Conservation (phyloP, 73 alveolate genomes). For the Paramecium caudatum region DNA sequence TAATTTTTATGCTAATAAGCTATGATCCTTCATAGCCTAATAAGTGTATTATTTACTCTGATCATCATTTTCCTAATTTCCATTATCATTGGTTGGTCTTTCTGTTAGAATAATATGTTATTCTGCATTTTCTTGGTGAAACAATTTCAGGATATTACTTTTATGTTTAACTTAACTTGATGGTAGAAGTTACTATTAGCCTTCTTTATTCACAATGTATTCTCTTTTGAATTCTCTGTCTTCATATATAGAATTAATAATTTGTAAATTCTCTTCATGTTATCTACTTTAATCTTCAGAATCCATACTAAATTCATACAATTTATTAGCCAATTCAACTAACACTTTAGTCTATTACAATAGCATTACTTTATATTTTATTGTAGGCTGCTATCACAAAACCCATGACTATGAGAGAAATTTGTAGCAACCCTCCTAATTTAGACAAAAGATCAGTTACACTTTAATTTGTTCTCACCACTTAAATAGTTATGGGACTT, state of each 20-base stretch:
- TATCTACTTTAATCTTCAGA: not conserved
- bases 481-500: not conserved
- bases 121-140: conserved; percentile 4
- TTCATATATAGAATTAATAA: not conserved
- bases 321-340: conserved; percentile 12
- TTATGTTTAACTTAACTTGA: conserved; percentile 4
- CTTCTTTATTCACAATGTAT: not conserved
- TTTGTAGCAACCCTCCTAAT: not conserved
- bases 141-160: not conserved
- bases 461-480: not conserved
- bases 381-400: conserved; percentile 27
- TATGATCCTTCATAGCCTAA: conserved; percentile 13
- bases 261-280: not conserved
- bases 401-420: not conserved
- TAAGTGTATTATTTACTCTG: conserved; percentile 8
- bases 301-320: conserved; percentile 7
- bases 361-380: not conserved
- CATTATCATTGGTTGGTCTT: conserved; percentile 5
- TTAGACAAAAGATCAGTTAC: not conserved
- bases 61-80: conserved; percentile 19
- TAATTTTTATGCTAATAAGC: not conserved
- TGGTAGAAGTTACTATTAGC: conserved; percentile 3
- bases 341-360: not conserved
- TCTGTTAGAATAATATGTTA: conserved; percentile 36
- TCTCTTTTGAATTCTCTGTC: not conserved